phyloP scores from a whole-genome alignment of 139 green algal species.

The Pleodorina starrii region DNA sequence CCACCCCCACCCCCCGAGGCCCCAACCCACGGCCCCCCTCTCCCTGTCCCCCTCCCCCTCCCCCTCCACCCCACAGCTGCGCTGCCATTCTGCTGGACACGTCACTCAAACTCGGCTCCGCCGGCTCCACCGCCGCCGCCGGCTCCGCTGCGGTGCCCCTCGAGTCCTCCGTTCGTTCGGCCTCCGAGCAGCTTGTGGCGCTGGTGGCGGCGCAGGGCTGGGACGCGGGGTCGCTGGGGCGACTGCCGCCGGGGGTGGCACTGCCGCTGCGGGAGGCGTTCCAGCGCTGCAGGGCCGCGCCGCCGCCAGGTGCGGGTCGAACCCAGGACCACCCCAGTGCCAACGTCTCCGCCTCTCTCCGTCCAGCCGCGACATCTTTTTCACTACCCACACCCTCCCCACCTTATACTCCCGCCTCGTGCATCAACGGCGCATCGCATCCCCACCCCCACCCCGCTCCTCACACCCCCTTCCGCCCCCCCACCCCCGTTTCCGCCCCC shows the following conservation, averaged over 20 bases:
- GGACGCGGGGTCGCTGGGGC: constrained; percentile 72
- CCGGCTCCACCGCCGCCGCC: neutral
- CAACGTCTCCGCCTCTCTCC: too few species aligned
- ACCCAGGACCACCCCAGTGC: too few species aligned
- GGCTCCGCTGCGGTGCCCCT: constrained; percentile 28
- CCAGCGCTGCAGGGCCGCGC: constrained; percentile 72
- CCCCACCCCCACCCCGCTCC: neutral
- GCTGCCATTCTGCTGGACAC: constrained; percentile 16
- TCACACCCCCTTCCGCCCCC: neutral
- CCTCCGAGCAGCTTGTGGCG: constrained; percentile 46
- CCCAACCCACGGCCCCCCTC: too few species aligned
- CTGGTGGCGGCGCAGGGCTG: constrained; percentile 70
- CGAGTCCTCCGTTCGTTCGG: constrained; percentile 37
- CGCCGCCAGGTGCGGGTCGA: constrained; percentile 77
- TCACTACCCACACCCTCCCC: too few species aligned
- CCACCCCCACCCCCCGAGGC: too few species aligned
- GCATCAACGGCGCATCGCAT: too few species aligned
- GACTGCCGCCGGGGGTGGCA: constrained; percentile 81
- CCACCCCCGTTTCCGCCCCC: too few species aligned
- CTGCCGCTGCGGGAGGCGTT: constrained; percentile 86
- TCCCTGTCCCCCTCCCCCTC: too few species aligned
- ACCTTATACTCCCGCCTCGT: too few species aligned
- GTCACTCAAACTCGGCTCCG: too few species aligned
- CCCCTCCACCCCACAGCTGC: neutral
- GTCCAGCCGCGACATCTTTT: too few species aligned